These are phyloP conservation scores for Wickerhamiella alocasiicola DNA, from an alignment of 805 yeast species.

Conservation along the genomic window DNA sequence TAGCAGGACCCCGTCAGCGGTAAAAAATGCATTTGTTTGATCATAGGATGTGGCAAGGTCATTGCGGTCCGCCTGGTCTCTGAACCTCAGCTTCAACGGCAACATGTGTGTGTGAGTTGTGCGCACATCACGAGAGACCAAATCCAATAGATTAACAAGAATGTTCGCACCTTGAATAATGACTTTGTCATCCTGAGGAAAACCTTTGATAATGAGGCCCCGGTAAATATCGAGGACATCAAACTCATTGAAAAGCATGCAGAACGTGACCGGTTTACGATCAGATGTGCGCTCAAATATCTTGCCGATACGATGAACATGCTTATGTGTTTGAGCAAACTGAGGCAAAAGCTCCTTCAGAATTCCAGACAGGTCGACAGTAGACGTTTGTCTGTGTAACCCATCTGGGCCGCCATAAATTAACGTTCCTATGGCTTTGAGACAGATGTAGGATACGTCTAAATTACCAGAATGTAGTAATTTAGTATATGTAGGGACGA, in stretches of 20 bases:
- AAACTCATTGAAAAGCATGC: conserved; percentile 51
- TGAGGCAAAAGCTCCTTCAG: conserved; percentile 42
- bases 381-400: conserved; percentile 42
- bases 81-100: conserved; percentile 33
- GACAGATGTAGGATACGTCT: conserved; percentile 50
- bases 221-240: conserved; percentile 52
- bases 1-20: conserved; percentile 44
- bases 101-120: conserved; percentile 9
- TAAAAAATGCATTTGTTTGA: conserved; percentile 37
- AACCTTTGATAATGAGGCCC: conserved; percentile 42
- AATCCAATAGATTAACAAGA: conserved; percentile 50
- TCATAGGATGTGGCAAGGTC: conserved; percentile 49
- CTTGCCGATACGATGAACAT: conserved; percentile 63
- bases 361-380: conserved; percentile 47
- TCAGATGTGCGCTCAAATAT: conserved; percentile 49
- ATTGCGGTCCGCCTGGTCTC: conserved; percentile 49
- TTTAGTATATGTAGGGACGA: conserved; percentile 43
- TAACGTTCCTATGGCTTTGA: conserved; percentile 62
- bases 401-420: conserved; percentile 65
- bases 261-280: conserved; percentile 55
- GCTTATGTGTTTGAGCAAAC: conserved; percentile 33
- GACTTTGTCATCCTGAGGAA: conserved; percentile 43
- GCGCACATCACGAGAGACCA: conserved; percentile 20
- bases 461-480: conserved; percentile 40
- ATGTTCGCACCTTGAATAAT: conserved; percentile 47